These are phyloP conservation scores for Camellia japonica DNA, from an alignment of 148 eudicot genomes.

Conservation along the genomic window DNA sequence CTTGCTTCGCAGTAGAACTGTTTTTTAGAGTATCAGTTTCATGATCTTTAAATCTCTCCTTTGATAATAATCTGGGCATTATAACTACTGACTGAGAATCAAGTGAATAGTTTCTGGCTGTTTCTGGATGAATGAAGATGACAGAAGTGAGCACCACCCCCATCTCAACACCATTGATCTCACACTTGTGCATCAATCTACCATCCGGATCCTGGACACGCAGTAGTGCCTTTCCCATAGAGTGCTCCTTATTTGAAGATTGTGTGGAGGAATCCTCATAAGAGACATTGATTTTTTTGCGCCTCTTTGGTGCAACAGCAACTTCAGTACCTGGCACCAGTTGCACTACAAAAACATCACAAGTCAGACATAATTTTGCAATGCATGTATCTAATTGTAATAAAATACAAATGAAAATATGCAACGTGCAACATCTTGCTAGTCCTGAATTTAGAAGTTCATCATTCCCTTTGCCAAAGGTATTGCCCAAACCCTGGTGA, in stretches of 20 bases:
- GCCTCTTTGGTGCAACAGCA: constrained; percentile 94
- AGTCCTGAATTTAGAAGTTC: not conserved
- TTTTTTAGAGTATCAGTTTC: constrained; percentile 30
- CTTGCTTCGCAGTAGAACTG: constrained; percentile 45
- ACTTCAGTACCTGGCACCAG: constrained; percentile 92
- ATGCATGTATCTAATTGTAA: not conserved
- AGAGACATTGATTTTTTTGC: constrained; percentile 43
- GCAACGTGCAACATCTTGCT: not conserved
- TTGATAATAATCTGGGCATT: constrained; percentile 51
- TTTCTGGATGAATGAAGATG: constrained; percentile 82
- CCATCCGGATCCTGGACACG: constrained; percentile 77
- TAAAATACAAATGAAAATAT: not conserved
- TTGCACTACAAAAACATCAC: constrained; percentile 58
- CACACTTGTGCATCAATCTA: constrained; percentile 46
- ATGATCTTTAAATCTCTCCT: constrained; percentile 39
- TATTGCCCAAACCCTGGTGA: no score
- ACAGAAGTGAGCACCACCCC: constrained; percentile 65
- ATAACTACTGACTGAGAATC: constrained; percentile 59
- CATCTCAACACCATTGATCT: constrained; percentile 51
- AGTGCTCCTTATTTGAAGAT: constrained; percentile 27
- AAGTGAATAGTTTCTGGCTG: constrained; percentile 53
- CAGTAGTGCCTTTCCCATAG: constrained; percentile 51
- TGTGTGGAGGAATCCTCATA: constrained; percentile 31
- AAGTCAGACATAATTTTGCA: not conserved
- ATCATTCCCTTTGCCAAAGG: no score